Evolutionary conservation across 2,329 filamentous ascomycete species (phyloP), one percentile per base, ranked within the genome.

Genomic region (Chlorencoelia australis): DNA sequence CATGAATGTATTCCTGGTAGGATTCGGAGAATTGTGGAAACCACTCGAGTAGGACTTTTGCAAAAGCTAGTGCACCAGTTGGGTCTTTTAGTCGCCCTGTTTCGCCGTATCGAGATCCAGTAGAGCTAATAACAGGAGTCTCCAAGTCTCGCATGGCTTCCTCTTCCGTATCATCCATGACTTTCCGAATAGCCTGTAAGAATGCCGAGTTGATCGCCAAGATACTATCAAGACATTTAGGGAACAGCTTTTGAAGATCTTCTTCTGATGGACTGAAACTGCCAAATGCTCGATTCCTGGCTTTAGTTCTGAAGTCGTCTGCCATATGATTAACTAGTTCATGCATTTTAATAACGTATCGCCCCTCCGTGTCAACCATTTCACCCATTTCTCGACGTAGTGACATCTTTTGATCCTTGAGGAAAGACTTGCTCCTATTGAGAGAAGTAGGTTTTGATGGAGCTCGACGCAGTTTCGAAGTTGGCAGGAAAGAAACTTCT

Each of bases 1-100:
- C 81, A 49, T 79, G 79, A 59, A 98, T 91, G 58, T 96, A 98
- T 46, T 93, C 81, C 48, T 86, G 80, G 57, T 98, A 98, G 53
- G 84, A 87, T 40, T 87, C 77, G 17, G 84, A 82, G 55, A 98
- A 96, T 47, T 80, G 79, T 5, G 91, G 91, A 47, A 98, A 91
- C 85, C 87, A 94, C 47, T 93, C 83, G 4, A 91, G 64, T 42
- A 95, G 78, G 32, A 86, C 68, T 50, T 80, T 85, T 27, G 86
- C 85, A 56, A 95, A 80, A 26, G 77, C 73, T 25, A 82, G 63
- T 11, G 84, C 76, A 33, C 89, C 89, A 48, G 81, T 86, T 13
- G 82, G 75, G 55, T 94, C 86, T 55, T 73, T 78, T 48, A 59
- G 55, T 44, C 64, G 69, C 37, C 57, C 63, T 14, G 60, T 59